A percentile compares a stretch with the other conserved stretches of the same genome.
These are phyloP conservation scores for Citrus trifoliata DNA, from an alignment of 345 rosid species.

Conservation along the genomic window DNA sequence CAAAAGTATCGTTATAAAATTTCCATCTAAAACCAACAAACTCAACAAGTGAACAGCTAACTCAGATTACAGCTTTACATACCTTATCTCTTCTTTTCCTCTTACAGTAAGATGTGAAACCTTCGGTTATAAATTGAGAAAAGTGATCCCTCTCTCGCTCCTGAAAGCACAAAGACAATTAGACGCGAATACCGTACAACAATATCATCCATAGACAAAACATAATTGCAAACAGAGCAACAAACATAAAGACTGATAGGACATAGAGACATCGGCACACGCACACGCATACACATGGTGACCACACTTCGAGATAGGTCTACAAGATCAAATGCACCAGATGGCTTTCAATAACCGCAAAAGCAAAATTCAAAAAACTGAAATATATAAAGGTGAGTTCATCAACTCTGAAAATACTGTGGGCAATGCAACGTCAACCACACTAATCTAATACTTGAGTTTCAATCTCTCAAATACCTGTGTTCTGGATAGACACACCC, in stretches of 20 bases:
- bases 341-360: neutral
- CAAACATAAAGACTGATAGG: neutral
- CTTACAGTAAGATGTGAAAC: conserved; percentile 86
- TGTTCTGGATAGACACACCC: neutral
- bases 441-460: neutral
- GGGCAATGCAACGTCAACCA: neutral
- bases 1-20: neutral
- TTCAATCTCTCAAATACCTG: neutral
- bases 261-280: neutral
- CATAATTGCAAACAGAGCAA: neutral
- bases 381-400: neutral
- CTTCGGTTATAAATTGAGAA: conserved; percentile 95
- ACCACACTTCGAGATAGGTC: neutral
- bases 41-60: neutral
- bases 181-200: neutral
- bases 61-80: neutral
- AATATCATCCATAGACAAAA: neutral
- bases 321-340: neutral
- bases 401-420: neutral
- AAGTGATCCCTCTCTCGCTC: conserved; percentile 97
- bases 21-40: neutral
- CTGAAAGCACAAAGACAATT: conserved; percentile 34
- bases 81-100: conserved; percentile 99
- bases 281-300: neutral
- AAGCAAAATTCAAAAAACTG: neutral